Percentiles rank a stretch among this genome's conserved stretches.
These are phyloP conservation scores for Biscogniauxia sp. DNA, from an alignment of 2,329 filamentous ascomycete species.

Conservation along the genomic window DNA sequence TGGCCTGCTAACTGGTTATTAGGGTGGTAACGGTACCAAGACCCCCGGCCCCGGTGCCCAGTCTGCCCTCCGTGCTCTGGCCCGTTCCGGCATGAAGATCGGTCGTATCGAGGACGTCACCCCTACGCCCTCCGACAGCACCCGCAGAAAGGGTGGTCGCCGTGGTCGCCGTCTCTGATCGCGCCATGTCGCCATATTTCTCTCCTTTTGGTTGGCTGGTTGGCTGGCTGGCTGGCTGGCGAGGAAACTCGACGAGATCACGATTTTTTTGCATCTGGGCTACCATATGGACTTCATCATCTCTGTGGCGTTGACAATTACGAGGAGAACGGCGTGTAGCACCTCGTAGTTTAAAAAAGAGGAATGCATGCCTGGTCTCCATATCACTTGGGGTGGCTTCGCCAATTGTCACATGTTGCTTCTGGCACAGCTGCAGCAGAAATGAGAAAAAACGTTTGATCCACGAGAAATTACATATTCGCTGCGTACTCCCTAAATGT, in stretches of 20 bases:
- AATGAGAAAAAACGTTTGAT: slow-evolving; percentile 27
- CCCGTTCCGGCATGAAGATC: slow-evolving; percentile 99
- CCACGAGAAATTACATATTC: slow-evolving; percentile 8
- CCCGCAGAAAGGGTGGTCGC: slow-evolving; percentile 99
- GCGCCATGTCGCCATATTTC: slow-evolving; percentile 31
- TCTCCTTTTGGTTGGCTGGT: slow-evolving; percentile 25
- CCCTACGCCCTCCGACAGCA: slow-evolving; percentile 98
- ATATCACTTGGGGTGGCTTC: slow-evolving; percentile 29
- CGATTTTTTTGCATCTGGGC: slow-evolving; percentile 18
- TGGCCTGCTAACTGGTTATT: background rate
- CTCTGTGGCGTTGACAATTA: slow-evolving; percentile 66
- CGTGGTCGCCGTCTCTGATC: slow-evolving; percentile 99
- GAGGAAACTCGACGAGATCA: slow-evolving; percentile 25
- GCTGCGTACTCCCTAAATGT: background rate
- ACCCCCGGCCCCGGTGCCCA: slow-evolving; percentile 98
- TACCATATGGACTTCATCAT: slow-evolving; percentile 46
- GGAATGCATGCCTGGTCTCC: slow-evolving; percentile 32
- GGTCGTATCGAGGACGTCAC: slow-evolving; percentile 99
- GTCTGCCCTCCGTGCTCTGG: slow-evolving; percentile 96
- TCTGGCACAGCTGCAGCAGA: slow-evolving; percentile 33
- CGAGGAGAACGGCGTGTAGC: slow-evolving; percentile 65
- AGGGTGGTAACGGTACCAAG: slow-evolving; percentile 91
- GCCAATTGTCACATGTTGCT: slow-evolving; percentile 34
- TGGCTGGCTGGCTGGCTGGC: slow-evolving; percentile 24
- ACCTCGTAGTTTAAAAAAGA: slow-evolving; percentile 59